Evolutionary conservation across 768 basidiomycete species (phyloP), one percentile per base, ranked within the genome.

Genomic region (Jaapia argillacea): DNA sequence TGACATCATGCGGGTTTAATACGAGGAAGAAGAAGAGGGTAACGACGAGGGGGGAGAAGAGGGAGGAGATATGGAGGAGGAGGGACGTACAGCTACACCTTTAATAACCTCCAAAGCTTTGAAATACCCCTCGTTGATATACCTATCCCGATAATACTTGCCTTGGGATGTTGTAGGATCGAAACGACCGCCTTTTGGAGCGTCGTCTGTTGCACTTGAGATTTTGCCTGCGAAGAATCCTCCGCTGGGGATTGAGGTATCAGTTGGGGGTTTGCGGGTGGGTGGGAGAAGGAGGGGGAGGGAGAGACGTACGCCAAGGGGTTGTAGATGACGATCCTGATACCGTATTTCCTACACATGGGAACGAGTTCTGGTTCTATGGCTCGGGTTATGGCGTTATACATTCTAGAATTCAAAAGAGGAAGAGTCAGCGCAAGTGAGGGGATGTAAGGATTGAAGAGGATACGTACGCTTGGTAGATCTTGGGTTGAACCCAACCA

Each of bases 221-320:
- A 77, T 65, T 45, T 75, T 71, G 0, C 75, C 76, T 0, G 77
- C 75, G 47, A 79, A 73, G 46, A 77, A 69, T 0, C 77, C 77
- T 5, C 76, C 77, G 2, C 65, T 68, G 28, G 5, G 37, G n/a
- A n/a, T n/a, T n/a, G n/a, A n/a, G n/a, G n/a, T n/a, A n/a, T n/a
- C n/a, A n/a, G n/a, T 23, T 22, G 24, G 3, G 23, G 37, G 36
- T 10, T 36, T 2, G 23, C 2, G 24, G 23, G 37, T 2, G 38
- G 2, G 6, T 12, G 21, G 13, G 0, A 7, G 39, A 23, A 22
- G n/a, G n/a, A n/a, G n/a, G n/a, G n/a, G n/a, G n/a, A n/a, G n/a
- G n/a, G n/a, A n/a, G n/a, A n/a, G 18, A 44, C 58, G 58, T 33
- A 70, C 64, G 67, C 75, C 43, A 79, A 60, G 36, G 76, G 74